Base-by-base conservation (phyloP, 306 rosid genomes). In the Abrus pulchellus region DNA sequence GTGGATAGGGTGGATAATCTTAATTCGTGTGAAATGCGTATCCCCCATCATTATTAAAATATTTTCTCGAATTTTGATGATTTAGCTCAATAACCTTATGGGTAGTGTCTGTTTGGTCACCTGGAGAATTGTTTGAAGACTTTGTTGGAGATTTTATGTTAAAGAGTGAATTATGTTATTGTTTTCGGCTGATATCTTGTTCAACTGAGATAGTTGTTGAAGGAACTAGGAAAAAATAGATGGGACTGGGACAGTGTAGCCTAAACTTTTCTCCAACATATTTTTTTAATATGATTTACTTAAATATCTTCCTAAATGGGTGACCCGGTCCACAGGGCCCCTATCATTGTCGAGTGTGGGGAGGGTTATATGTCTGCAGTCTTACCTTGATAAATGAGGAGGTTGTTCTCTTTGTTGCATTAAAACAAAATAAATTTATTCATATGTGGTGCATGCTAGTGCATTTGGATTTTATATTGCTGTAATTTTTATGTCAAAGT, bases 51-150 rank as follows among this genome's bases (percentile, higher is more conserved):
- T 49, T 40, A 9, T 38, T 38, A 45, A 47, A 13, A 43, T 56
- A 28, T 69, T 27, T 10, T 56, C 52, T 9, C 5, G 11, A 11
- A 54, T 0, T 7, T 59, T 20, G 12, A 34, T 43, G 60, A 62
- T 62, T 63, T 68, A 43, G 47, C 28, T 47, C 40, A 41, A 6
- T 61, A 30, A 30, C 50, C 41, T 34, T 50, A 9, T 48, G 53
- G 72, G 48, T 20, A 61, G 52, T 50, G 54, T 59, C 85, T 76
- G 74, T 48, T 77, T 56, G 63, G 49, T 70, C 34, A 28, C 60
- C 11, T 52, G 53, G 60, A 7, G 30, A 72, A 41, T 43, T 1
- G 45, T 54, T 53, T 48, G 41, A 73, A 76, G 57, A 49, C 49
- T 13, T 87, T 5, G 1, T 41, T 13, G 49, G 34, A 38, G 52